Evolutionary conservation across 108 stramenopile genomes (phyloP).

Genomic region (Seminavis robusta): DNA sequence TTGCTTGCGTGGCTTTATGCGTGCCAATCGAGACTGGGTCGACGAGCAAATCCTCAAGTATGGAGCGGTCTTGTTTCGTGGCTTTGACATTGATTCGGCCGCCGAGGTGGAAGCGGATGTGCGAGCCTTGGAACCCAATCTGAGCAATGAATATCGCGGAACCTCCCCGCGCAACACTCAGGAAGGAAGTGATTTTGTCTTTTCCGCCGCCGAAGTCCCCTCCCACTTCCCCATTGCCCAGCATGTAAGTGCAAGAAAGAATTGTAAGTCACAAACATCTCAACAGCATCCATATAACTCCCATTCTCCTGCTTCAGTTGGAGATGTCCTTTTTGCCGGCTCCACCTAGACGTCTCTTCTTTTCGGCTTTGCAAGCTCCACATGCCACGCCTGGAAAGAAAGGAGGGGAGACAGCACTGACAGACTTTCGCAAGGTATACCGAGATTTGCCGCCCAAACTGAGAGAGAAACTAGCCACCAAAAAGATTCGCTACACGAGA

Average conservation of each 20-base stretch:
- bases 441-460: constrained; percentile 18
- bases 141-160: constrained; percentile 37
- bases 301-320: too few species aligned
- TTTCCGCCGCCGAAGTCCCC: constrained; percentile 42
- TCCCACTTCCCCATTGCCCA: constrained; percentile 36
- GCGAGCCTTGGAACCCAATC: constrained; percentile 24
- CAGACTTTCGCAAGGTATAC: constrained; percentile 38
- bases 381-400: neutral
- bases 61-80: constrained; percentile 48
- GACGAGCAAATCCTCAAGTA: constrained; percentile 27
- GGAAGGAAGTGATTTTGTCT: constrained; percentile 23
- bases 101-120: constrained; percentile 21
- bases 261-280: too few species aligned
- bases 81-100: constrained; percentile 24
- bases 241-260: too few species aligned
- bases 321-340: constrained; percentile 43
- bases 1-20: constrained; percentile 9
- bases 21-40: constrained; percentile 30
- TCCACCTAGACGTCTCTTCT: constrained; percentile 28
- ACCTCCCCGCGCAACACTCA: constrained; percentile 30
- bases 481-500: constrained; percentile 34
- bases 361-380: constrained; percentile 26
- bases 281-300: too few species aligned
- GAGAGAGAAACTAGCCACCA: constrained; percentile 18
- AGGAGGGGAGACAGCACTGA: constrained; percentile 35